phyloP scores from a whole-genome alignment of 2,329 filamentous ascomycete genomes.

The Neopestalotiopsis sp. region DNA sequence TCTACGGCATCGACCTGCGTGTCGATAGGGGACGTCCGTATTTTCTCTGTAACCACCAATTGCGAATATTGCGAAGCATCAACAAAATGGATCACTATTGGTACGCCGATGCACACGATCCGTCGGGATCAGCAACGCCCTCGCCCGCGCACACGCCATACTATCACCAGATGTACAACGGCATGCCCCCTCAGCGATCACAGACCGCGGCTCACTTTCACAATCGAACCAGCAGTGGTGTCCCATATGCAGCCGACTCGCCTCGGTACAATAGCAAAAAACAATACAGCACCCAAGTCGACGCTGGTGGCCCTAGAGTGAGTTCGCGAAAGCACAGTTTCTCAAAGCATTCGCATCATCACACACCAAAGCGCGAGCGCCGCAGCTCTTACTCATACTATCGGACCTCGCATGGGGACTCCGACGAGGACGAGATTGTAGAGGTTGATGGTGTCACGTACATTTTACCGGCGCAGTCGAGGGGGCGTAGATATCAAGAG shows the following conservation, averaged over 20 bases:
- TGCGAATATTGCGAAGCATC: conserved; percentile 38
- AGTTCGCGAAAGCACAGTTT: conserved; percentile 52
- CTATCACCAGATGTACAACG: conserved; percentile 40
- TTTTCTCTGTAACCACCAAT: conserved; percentile 20
- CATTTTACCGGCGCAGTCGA: conserved; percentile 56
- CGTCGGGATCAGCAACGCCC: conserved; percentile 55
- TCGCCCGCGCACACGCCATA: conserved; percentile 52
- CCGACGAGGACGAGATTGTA: conserved; percentile 67
- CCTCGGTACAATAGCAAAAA: conserved; percentile 67
- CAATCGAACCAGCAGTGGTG: conserved; percentile 42
- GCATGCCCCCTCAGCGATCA: conserved; percentile 53
- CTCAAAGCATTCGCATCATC: conserved; percentile 44
- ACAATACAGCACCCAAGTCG: conserved; percentile 58
- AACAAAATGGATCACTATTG: conserved; percentile 43
- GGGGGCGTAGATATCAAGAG: conserved; percentile 40
- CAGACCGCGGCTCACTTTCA: conserved; percentile 58
- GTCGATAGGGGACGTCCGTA: conserved; percentile 19
- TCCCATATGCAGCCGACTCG: conserved; percentile 55
- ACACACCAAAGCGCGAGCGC: conserved; percentile 54
- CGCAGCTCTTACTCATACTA: conserved; percentile 63
- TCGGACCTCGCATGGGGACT: conserved; percentile 66
- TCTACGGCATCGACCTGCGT: conserved; percentile 16
- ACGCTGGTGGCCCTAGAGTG: conserved; percentile 59
- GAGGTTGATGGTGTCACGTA: conserved; percentile 59
- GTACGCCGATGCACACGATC: conserved; percentile 56